A percentile compares a stretch with the other conserved stretches of the same genome.
Conservation (phyloP, 225 moss, liverwort and hornwort genomes). For the Thuidium tamariscinum region DNA sequence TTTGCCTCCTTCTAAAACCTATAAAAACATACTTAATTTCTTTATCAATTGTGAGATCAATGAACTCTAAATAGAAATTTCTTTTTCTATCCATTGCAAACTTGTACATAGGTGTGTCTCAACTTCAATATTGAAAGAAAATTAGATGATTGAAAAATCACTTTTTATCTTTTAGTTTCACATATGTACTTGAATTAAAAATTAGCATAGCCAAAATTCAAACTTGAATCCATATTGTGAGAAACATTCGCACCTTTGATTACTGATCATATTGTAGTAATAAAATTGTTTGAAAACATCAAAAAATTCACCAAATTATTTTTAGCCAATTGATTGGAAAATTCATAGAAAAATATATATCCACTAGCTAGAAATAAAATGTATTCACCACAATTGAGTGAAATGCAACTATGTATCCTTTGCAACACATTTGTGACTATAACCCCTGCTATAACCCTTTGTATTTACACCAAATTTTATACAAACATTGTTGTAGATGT, state of each 20-base stretch:
- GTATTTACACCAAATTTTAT: no score
- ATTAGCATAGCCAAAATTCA: fast-evolving
- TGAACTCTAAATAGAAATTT: background rate
- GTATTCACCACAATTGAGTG: no score
- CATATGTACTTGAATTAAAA: background rate
- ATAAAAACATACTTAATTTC: background rate
- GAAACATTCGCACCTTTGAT: background rate
- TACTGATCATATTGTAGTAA: background rate
- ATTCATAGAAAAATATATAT: no score
- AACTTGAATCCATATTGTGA: background rate
- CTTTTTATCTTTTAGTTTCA: background rate
- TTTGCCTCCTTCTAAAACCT: background rate
- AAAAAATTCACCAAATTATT: background rate
- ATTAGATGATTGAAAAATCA: fast-evolving
- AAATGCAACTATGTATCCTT: no score
- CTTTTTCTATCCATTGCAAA: fast-evolving
- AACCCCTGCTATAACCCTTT: no score
- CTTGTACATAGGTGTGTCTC: fast-evolving
- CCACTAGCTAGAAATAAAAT: no score
- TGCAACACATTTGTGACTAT: no score
- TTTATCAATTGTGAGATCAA: background rate
- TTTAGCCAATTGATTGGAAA: background rate
- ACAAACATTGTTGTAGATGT: no score
- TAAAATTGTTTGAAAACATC: background rate
- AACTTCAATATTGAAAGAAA: background rate